Evolutionary conservation across 306 rosid species (phyloP).

Genomic region (Medicago lupulina): DNA sequence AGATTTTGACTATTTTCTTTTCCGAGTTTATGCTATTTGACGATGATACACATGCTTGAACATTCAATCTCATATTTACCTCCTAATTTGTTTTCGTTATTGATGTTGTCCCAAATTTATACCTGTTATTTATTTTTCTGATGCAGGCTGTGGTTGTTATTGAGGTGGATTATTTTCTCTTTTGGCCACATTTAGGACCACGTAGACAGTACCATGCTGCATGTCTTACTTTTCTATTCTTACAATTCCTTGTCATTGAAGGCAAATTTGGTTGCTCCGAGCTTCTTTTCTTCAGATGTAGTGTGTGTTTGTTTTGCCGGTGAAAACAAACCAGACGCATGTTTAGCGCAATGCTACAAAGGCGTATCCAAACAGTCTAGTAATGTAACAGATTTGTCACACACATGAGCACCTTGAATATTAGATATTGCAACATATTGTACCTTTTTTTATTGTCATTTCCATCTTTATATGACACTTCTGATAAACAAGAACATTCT

Average conservation of each 20-base stretch:
- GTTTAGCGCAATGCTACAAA: too few relatives aligned
- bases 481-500: neutral
- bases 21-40: neutral
- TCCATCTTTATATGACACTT: conserved; percentile 1
- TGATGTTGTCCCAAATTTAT: too few relatives aligned
- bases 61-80: neutral
- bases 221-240: conserved; percentile 45
- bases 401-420: neutral
- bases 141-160: conserved; percentile 85
- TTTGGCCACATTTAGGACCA: conserved; percentile 83
- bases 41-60: conserved; percentile 8
- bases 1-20: neutral
- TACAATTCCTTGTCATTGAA: neutral
- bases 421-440: neutral
- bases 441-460: neutral
- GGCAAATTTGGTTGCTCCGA: conserved; percentile 4
- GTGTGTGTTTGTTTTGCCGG: too few relatives aligned
- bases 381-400: neutral
- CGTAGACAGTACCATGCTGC: conserved; percentile 91
- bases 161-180: conserved; percentile 94
- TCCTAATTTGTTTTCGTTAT: conserved; percentile 15
- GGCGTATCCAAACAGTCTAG: too few relatives aligned
- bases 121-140: neutral
- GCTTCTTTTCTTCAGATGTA: neutral
- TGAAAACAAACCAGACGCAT: too few relatives aligned